Percentiles rank a stretch among this genome's conserved stretches.
These are phyloP conservation scores for Verticillium alfalfae DNA, from an alignment of 2,329 filamentous ascomycete genomes.

Conservation along the genomic window DNA sequence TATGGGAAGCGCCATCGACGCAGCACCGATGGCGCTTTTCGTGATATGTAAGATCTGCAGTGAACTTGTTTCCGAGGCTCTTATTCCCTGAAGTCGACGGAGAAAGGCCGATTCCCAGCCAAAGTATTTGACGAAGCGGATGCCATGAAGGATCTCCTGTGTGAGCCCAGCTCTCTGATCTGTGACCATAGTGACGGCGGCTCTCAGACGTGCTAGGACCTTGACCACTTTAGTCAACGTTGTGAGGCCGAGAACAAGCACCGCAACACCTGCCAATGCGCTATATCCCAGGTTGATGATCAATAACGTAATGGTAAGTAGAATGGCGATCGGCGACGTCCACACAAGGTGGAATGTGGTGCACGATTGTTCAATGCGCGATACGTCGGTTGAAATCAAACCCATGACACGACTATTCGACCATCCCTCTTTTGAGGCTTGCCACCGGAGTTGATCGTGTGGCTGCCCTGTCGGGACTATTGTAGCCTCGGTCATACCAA, in stretches of 20 bases:
- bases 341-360: conserved; percentile 89
- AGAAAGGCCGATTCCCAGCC: conserved; percentile 92
- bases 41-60: conserved; percentile 80
- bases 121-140: conserved; percentile 94
- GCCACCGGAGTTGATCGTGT: no score
- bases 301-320: conserved; percentile 75
- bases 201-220: conserved; percentile 68
- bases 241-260: conserved; percentile 74
- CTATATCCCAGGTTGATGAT: conserved; percentile 86
- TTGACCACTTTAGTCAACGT: conserved; percentile 72
- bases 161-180: conserved; percentile 88
- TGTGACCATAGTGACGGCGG: conserved; percentile 84
- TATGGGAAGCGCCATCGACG: conserved; percentile 81
- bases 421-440: conserved; percentile 63
- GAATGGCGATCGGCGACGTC: conserved; percentile 73
- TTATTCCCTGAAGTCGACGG: conserved; percentile 66
- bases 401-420: conserved; percentile 88
- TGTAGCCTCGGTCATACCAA: conserved; percentile 40
- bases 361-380: conserved; percentile 82
- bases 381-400: conserved; percentile 91
- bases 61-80: conserved; percentile 68
- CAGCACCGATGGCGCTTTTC: conserved; percentile 77
- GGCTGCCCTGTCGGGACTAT: conserved; percentile 23
- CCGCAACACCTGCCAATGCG: conserved; percentile 78
- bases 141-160: conserved; percentile 84